Conservation (phyloP, 73 alveolate genomes). For the Symbiodinium pilosum region DNA sequence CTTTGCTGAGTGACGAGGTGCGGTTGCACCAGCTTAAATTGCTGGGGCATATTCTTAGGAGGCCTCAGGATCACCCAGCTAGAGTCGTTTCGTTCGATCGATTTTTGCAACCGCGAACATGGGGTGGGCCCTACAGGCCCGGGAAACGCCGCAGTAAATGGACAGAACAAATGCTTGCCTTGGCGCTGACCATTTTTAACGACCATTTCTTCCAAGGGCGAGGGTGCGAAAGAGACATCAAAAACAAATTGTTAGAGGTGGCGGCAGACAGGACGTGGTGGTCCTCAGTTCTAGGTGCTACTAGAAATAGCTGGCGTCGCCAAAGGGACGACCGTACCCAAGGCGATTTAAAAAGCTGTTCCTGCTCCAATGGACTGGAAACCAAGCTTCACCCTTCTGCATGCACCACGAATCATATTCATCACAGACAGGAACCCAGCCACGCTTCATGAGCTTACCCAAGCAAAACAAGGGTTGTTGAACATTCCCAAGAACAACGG, state of each 20-base stretch:
- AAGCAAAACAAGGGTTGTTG: not conserved
- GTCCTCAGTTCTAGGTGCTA: not conserved
- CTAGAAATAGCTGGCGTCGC: not conserved
- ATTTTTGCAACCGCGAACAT: not conserved
- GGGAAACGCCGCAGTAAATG: not conserved
- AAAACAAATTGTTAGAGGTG: not conserved
- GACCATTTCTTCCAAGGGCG: not conserved
- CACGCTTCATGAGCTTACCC: not conserved
- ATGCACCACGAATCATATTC: not conserved
- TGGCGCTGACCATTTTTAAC: not conserved
- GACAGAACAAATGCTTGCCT: not conserved
- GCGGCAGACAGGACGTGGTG: not conserved
- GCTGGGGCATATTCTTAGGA: not conserved
- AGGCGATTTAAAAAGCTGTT: no score
- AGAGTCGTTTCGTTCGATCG: not conserved
- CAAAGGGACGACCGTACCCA: not conserved
- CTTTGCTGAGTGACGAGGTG: not conserved
- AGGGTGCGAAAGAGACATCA: not conserved
- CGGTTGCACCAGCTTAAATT: slow-evolving; percentile 24
- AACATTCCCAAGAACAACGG: not conserved
- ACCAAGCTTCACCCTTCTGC: not conserved
- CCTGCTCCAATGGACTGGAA: not conserved
- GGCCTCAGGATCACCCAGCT: not conserved
- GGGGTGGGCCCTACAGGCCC: not conserved
- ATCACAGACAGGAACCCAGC: not conserved